Base-by-base conservation (phyloP, 2,329 filamentous ascomycete species). In the Aspergillus versicolor region DNA sequence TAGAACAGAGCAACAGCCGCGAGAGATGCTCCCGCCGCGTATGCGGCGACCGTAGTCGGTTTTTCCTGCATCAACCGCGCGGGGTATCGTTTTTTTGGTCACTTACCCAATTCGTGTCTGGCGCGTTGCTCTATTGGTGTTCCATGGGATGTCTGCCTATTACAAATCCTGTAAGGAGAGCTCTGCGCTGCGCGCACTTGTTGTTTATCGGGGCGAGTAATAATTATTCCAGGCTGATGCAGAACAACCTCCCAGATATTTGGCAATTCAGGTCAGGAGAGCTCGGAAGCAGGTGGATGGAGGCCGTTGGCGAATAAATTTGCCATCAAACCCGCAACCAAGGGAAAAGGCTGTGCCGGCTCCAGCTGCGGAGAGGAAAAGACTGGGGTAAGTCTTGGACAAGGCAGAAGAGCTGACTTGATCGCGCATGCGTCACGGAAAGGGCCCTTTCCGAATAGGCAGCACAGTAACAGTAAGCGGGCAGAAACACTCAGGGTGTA, bases 1-100 rank as follows among this genome's bases (percentile, higher is more conserved):
- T 97, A 99, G 73, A 97, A 90, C 57, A 97, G 85, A 32, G 94
- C 93, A 61, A 96, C 90, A 61, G 94, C 94, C 55, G 94, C 94
- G 61, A 99, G 88, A 54, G 92, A 96, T 59, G 93, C 94, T 66
- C 93, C 93, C 58, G 93, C 94, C 69, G 94, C 94, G 77, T 99
- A 99, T 44, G 91, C 91, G 66, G 91, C 91, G 67, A 94, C 88
- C 7, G 88, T 92, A 58, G 91, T 82, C 54, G 87, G 87, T 79
- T 89, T 92, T 72, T 94, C 90, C 68, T 89, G 90, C 90, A 94
- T 93, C 65, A 67, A 71, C 61, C 27, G 27, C 41, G 48, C 42
- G 34, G 22, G 22, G 27, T 11, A 3, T 4, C 9, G 11, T 11
- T 30, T 24, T 24, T 30, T 11, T 22, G 22, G 12, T 40, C 7